Conservation (phyloP, 164 flowering plant genomes). For the Kingdonia uniflora region DNA sequence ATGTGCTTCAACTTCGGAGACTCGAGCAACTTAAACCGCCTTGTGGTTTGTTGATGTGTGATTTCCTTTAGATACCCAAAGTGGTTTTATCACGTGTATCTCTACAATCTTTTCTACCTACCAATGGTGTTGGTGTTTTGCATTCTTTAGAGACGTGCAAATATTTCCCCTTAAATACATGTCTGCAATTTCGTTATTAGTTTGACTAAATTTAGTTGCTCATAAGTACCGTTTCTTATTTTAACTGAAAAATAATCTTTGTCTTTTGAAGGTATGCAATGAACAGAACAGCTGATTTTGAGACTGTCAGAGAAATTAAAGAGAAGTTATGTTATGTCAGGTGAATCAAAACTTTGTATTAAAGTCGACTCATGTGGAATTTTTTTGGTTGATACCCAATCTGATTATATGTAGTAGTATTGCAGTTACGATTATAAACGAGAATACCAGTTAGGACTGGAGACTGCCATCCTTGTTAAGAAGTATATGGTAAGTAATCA, state of each 20-base stretch:
- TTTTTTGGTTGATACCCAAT: not conserved
- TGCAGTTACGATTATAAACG: slow-evolving; percentile 93
- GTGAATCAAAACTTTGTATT: slow-evolving; percentile 22
- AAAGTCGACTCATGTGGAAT: not conserved
- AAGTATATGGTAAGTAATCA: slow-evolving; percentile 82
- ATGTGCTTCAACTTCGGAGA: not conserved
- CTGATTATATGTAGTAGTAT: not conserved
- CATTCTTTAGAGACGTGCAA: too few species aligned
- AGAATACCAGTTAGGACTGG: slow-evolving; percentile 93
- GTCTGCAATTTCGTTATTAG: too few species aligned
- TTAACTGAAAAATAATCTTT: not conserved
- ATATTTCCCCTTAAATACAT: too few species aligned
- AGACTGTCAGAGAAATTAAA: slow-evolving; percentile 89
- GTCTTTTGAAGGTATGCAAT: slow-evolving; percentile 72
- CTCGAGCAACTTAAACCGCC: too few species aligned
- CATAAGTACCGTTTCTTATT: not conserved
- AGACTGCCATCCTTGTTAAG: slow-evolving; percentile 94
- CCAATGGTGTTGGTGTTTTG: too few species aligned
- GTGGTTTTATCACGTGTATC: too few species aligned
- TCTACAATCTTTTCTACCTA: too few species aligned
- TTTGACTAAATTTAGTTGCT: too few species aligned
- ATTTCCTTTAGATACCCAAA: too few species aligned
- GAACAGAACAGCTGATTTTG: slow-evolving; percentile 86
- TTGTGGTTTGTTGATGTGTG: too few species aligned
- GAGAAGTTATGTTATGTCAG: slow-evolving; percentile 97